phyloP scores from a whole-genome alignment of 1,284 basidiomycete species.

The Wallemia hederae region DNA sequence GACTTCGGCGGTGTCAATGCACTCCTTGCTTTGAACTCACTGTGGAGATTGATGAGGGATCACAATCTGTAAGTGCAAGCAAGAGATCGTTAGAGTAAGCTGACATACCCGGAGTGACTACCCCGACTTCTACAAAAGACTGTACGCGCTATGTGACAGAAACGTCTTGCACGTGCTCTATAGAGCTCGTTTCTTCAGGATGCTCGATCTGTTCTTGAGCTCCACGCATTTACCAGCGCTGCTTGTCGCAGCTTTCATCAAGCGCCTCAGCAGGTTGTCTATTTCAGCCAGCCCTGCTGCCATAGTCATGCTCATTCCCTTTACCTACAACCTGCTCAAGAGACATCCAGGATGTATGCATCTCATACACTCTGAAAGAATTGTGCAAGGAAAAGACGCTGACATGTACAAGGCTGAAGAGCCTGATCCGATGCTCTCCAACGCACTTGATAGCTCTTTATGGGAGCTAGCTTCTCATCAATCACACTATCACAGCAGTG shows the following conservation, averaged over 20 bases:
- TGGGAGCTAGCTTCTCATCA: conserved; percentile 70
- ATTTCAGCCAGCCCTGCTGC: conserved; percentile 66
- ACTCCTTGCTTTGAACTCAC: conserved; percentile 62
- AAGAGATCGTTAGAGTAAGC: background rate
- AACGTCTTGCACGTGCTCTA: conserved; percentile 74
- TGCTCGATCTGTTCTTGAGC: conserved; percentile 64
- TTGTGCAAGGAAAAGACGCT: conserved; percentile 12
- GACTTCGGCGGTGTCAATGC: conserved; percentile 67
- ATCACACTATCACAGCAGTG: conserved; percentile 54
- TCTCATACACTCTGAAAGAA: conserved; percentile 41
- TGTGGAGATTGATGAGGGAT: conserved; percentile 70
- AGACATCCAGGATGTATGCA: conserved; percentile 66
- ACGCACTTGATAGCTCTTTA: conserved; percentile 55
- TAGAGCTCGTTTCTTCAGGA: conserved; percentile 74
- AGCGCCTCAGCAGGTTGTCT: conserved; percentile 57
- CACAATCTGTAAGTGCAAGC: conserved; percentile 50
- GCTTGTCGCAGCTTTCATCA: conserved; percentile 76
- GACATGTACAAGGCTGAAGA: conserved; percentile 47
- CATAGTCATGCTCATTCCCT: conserved; percentile 65
- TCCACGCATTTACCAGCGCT: conserved; percentile 70
- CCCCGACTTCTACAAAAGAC: conserved; percentile 75
- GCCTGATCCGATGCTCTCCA: conserved; percentile 40
- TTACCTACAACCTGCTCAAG: conserved; percentile 85
- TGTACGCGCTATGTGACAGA: conserved; percentile 64
- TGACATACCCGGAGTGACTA: conserved; percentile 37